Percentiles rank a stretch among this genome's conserved stretches.
These are phyloP conservation scores for Logfia minima DNA, from an alignment of 129 eudicot species.

Conservation along the genomic window DNA sequence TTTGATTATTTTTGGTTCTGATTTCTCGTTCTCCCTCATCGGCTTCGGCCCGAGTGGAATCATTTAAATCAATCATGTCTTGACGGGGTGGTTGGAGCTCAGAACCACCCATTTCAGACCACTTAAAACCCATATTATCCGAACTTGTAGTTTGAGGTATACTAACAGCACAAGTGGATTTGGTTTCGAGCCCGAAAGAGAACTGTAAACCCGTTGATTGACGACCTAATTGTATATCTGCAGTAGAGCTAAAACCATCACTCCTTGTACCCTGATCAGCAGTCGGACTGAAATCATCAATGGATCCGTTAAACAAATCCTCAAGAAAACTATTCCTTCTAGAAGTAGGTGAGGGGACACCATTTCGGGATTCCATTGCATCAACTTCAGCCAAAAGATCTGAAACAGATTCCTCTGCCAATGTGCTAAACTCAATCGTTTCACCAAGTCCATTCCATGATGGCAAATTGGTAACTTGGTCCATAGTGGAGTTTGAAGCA, in stretches of 20 bases:
- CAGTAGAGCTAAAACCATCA: slow-evolving; percentile 64
- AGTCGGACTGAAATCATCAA: slow-evolving; percentile 64
- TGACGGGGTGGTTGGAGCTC: slow-evolving; percentile 45
- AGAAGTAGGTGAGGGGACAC: slow-evolving; percentile 81
- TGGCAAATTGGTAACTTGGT: slow-evolving; percentile 33
- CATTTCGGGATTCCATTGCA: slow-evolving; percentile 89
- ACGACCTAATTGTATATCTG: slow-evolving; percentile 47
- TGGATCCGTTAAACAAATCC: slow-evolving; percentile 67
- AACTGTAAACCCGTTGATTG: slow-evolving; percentile 44
- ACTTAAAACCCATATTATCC: slow-evolving; percentile 25
- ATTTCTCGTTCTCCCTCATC: slow-evolving; percentile 35
- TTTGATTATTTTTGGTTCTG: neutral
- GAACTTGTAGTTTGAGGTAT: slow-evolving; percentile 32
- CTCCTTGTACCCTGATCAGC: slow-evolving; percentile 51
- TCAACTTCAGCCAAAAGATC: slow-evolving; percentile 95
- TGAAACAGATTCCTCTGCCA: slow-evolving; percentile 95
- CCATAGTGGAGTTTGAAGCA: slow-evolving; percentile 24
- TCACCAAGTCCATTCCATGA: slow-evolving; percentile 67
- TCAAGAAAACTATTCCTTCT: slow-evolving; percentile 60
- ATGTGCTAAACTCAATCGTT: slow-evolving; percentile 76
- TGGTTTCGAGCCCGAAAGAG: slow-evolving; percentile 36
- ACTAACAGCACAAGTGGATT: slow-evolving; percentile 27
- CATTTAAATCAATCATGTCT: slow-evolving; percentile 35
- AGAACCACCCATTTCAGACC: slow-evolving; percentile 43
- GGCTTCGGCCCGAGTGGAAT: slow-evolving; percentile 38